Base-by-base conservation (phyloP, 129 eudicot species). In the Lactuca sativa region DNA sequence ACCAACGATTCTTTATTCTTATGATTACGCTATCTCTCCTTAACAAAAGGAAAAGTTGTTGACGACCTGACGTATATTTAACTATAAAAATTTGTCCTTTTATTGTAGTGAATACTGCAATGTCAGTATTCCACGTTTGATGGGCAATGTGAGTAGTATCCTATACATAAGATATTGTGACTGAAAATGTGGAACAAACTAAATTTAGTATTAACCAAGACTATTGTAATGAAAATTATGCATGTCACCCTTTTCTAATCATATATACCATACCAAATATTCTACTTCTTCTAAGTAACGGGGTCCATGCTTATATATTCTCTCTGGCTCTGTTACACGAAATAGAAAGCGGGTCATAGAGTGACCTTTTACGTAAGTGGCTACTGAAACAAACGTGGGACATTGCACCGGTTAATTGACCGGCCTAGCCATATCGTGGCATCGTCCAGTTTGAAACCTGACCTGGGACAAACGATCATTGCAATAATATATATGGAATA, bases 81-180 rank as follows among this genome's bases (percentile, higher is more conserved):
- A 31, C 34, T 59, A 5, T 52, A 62, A 64, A 54, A 64, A 73
- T 25, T 34, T 15, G 64, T 56, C 64, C 25, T 52, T 64, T 25
- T 6, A 16, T 37, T 51, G 47, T 51, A 76, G 32, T 9, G 62
- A 49, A 59, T 56, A 17, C 33, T 66, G 21, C 44, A 74, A 11
- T 55, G 68, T 67, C 69, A 21, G 62, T 5, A 66, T 74, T 65
- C 49, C 78, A 64, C 51, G 64, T 64, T 73, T 64, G 78, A 73
- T 6, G 73, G 67, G 33, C 44, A 70, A 41, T 41, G 21, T 40
- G 40, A 69, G 38, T 25, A 69, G 64, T 69, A 69, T 65, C 16
- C 15, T 32, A 32, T 51, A 56, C 40, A 32, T 56, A 64, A 64
- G 51, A 51, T 75, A 75, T 25, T 52, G 55, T 67, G 65, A 62